Percentiles rank a stretch among this genome's conserved stretches.
phyloP scores from a whole-genome alignment of 2,329 filamentous ascomycete genomes.

The Calonectria multiphialidica region DNA sequence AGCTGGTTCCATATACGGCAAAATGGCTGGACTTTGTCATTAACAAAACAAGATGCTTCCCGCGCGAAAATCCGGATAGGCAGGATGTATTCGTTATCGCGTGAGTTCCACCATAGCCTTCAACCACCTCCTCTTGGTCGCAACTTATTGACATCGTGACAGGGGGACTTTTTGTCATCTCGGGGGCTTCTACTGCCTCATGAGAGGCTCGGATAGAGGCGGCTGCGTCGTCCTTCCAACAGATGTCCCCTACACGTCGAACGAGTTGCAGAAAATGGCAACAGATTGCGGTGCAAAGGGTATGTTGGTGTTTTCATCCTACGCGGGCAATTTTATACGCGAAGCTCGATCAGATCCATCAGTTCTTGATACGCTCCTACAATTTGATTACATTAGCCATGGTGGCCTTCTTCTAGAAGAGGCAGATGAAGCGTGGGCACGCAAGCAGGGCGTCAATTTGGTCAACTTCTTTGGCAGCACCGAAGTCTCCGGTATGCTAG shows the following conservation, averaged over 20 bases:
- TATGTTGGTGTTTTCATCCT: background rate
- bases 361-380: constrained; percentile 19
- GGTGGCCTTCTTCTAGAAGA: constrained; percentile 16
- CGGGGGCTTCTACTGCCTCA: constrained; percentile 1
- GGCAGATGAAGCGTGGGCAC: constrained; percentile 27
- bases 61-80: background rate
- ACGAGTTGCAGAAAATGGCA: constrained; percentile 23
- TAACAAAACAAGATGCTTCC: background rate
- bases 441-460: constrained; percentile 15
- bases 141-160: background rate
- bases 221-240: constrained; percentile 31
- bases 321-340: constrained; percentile 18
- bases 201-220: constrained; percentile 14
- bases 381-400: constrained; percentile 11
- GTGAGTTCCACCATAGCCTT: background rate
- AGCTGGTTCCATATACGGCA: constrained; percentile 34
- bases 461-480: constrained; percentile 31
- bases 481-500: constrained; percentile 21
- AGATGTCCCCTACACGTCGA: constrained; percentile 9
- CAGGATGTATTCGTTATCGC: background rate
- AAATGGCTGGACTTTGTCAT: constrained; percentile 26
- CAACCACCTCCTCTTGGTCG: fast-evolving
- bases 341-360: constrained; percentile 25
- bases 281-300: constrained; percentile 8
- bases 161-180: constrained; percentile 39